Evolutionary conservation across 192 early-diverging fungal species (phyloP), one percentile per base, ranked within the genome.

Genomic region (Allomyces javanicus): DNA sequence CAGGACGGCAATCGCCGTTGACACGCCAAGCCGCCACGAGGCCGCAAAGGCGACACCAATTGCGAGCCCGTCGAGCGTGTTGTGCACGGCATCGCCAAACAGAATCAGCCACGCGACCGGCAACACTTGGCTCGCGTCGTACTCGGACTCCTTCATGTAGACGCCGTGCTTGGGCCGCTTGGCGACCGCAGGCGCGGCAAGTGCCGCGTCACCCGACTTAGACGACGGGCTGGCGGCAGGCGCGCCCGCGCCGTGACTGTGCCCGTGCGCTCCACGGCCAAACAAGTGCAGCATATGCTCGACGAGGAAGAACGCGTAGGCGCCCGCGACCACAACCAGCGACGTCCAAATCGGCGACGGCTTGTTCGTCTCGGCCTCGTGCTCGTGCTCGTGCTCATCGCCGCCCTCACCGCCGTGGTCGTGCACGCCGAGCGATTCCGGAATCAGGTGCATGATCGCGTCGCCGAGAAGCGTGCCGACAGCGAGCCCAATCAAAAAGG

Each of bases 11-110:
- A 92, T 83, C 27, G 88, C 85, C 9, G 89, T 92, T 4, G 89
- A 88, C 9, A 89, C 80, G n/a, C 89, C 89, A 25, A 87, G 83
- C 1, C 83, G 82, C 33, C 86, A 88, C 26, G 87, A 88, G 44
- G 87, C 77, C 65, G 88, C 87, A 71, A 92, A 92, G 22, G 89
- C 89, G 1, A 87, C 87, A 0, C 87, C 82, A 81, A 92, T 87
- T 3, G 90, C 87, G 33, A 92, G 73, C 4, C 90, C 90, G 66
- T 92, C 90, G 11, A 89, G 89, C 67, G 91, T 88, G 73, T 89
- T 89, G 79, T 92, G 90, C 12, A 89, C 82, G 17, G 84, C 84
- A 70, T 89, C 88, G n/a, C 89, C 90, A 61, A 92, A 81, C n/a
- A 89, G 73, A 67, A 91, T 88, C 63, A 91, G 68, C 64, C 89